Evolutionary conservation across 805 yeast species (phyloP).

Genomic region (Candida lessepsii): DNA sequence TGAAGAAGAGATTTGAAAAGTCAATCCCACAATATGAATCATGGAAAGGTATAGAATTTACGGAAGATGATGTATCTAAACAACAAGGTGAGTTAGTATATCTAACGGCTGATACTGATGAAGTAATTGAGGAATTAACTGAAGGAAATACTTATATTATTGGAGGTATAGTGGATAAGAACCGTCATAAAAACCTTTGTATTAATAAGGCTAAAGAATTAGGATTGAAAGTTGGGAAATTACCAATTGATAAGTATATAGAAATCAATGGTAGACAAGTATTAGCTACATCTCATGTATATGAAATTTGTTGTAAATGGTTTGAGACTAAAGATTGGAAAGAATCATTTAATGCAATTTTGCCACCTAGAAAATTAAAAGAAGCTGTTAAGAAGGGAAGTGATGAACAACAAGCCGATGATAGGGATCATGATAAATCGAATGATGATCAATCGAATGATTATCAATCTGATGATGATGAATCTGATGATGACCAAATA

Average conservation of each 20-base stretch:
- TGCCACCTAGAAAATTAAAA: slow-evolving; percentile 71
- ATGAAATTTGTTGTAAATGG: slow-evolving; percentile 80
- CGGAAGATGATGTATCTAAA: slow-evolving; percentile 20
- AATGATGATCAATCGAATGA: too few species aligned
- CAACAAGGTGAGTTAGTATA: slow-evolving; percentile 45
- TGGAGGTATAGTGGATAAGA: slow-evolving; percentile 97
- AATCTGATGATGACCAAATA: too few species aligned
- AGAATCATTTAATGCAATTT: slow-evolving; percentile 76
- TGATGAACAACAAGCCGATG: slow-evolving; percentile 1
- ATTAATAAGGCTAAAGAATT: slow-evolving; percentile 72
- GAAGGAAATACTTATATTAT: slow-evolving; percentile 76
- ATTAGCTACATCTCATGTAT: slow-evolving; percentile 92
- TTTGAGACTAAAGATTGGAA: slow-evolving; percentile 81
- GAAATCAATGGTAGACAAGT: slow-evolving; percentile 83
- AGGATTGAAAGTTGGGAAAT: slow-evolving; percentile 69
- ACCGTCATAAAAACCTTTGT: slow-evolving; percentile 80
- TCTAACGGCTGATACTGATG: slow-evolving; percentile 84
- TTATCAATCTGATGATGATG: too few species aligned
- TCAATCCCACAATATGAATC: slow-evolving; percentile 54
- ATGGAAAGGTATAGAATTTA: slow-evolving; percentile 68
- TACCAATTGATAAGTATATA: slow-evolving; percentile 86
- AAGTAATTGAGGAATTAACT: slow-evolving; percentile 59
- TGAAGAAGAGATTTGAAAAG: slow-evolving; percentile 67
- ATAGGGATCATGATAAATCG: not conserved
- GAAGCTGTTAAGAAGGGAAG: not conserved